Evolutionary conservation across 1,139 yeast genomes (phyloP).

Genomic region (Kazachstania sp.): DNA sequence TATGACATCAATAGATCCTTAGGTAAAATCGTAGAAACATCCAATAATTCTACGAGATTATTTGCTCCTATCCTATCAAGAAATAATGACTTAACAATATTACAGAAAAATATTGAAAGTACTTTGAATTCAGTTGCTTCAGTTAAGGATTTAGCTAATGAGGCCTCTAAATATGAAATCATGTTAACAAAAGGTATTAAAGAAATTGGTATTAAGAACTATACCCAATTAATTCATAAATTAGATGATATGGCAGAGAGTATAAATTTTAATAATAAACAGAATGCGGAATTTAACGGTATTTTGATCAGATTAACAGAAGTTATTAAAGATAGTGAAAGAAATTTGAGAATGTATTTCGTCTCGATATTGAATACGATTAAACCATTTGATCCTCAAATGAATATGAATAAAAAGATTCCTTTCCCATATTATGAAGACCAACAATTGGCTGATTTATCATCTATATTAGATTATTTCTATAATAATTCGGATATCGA

Average conservation of each 20-base stretch:
- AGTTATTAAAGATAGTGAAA: conserved; percentile 30
- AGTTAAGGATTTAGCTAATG: conserved; percentile 58
- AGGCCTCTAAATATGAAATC: conserved; percentile 46
- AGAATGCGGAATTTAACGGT: conserved; percentile 33
- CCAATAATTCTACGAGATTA: conserved; percentile 54
- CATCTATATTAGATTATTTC: conserved; percentile 41
- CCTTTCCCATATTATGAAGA: conserved; percentile 36
- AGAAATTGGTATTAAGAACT: conserved; percentile 31
- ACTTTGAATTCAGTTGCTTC: conserved; percentile 53
- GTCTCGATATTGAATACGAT: conserved; percentile 24
- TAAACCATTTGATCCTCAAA: conserved; percentile 36
- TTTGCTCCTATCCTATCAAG: conserved; percentile 65
- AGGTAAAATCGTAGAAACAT: conserved; percentile 45
- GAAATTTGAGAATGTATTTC: conserved; percentile 32
- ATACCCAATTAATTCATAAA: conserved; percentile 34
- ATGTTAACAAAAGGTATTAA: conserved; percentile 30
- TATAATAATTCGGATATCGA: conserved; percentile 32
- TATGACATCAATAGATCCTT: conserved; percentile 49
- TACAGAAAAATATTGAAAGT: conserved; percentile 52
- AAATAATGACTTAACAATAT: conserved; percentile 48
- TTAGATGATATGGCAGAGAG: conserved; percentile 35
- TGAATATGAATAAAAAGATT: conserved; percentile 31
- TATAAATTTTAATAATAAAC: conserved; percentile 26
- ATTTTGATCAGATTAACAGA: conserved; percentile 31
- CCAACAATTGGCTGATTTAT: conserved; percentile 35